phyloP scores from a whole-genome alignment of 2,329 filamentous ascomycete genomes.

The Xylariales sp. region DNA sequence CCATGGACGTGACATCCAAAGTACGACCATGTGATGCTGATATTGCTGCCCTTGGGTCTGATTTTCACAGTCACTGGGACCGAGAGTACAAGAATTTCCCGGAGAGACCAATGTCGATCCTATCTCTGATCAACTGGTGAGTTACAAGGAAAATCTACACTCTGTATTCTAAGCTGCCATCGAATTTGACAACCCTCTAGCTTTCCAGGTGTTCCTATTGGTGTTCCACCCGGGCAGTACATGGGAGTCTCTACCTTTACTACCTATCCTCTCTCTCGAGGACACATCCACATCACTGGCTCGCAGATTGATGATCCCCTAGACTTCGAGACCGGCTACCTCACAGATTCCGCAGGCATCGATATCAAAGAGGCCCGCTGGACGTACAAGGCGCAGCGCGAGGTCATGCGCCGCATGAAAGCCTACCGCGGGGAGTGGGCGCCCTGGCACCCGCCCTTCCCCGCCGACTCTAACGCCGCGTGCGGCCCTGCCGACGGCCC shows the following conservation, averaged over 20 bases:
- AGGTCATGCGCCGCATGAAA: slow-evolving; percentile 49
- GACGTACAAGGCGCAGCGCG: slow-evolving; percentile 59
- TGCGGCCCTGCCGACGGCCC: slow-evolving; percentile 17
- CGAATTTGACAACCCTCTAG: not conserved
- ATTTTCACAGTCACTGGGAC: slow-evolving; percentile 17
- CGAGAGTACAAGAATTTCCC: slow-evolving; percentile 14
- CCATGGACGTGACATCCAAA: slow-evolving; percentile 10
- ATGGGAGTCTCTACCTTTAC: slow-evolving; percentile 44
- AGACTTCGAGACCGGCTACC: slow-evolving; percentile 52
- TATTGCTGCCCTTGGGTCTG: slow-evolving; percentile 13
- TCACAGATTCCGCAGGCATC: slow-evolving; percentile 37
- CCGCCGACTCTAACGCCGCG: slow-evolving; percentile 30
- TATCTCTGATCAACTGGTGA: slow-evolving; percentile 5
- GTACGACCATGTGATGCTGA: slow-evolving; percentile 17
- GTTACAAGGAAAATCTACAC: not conserved
- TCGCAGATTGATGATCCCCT: slow-evolving; percentile 29
- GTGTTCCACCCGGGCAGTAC: slow-evolving; percentile 35
- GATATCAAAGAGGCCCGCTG: slow-evolving; percentile 54
- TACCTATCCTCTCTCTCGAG: slow-evolving; percentile 53
- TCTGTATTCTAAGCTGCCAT: not conserved
- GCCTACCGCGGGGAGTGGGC: slow-evolving; percentile 41
- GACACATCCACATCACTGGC: slow-evolving; percentile 52
- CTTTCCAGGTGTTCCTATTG: not conserved
- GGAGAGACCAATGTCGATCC: slow-evolving; percentile 14
- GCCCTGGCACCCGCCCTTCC: slow-evolving; percentile 36